Conservation (phyloP, 1,284 basidiomycete genomes). For the Puccinia hordei region DNA sequence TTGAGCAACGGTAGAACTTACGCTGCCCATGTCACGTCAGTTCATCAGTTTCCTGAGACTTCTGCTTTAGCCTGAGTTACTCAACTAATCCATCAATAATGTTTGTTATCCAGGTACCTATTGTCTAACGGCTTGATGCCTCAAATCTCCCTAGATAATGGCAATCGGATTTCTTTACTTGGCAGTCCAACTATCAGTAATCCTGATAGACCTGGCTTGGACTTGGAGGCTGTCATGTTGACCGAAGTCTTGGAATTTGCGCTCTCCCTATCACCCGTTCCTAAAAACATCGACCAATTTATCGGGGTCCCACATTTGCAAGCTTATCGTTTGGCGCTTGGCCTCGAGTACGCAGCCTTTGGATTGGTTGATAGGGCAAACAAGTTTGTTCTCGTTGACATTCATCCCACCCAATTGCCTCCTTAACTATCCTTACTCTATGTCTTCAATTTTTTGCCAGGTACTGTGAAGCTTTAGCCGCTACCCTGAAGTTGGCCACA, state of each 20-base stretch:
- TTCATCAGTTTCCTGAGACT: slow-evolving; percentile 19
- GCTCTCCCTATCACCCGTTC: slow-evolving; percentile 70
- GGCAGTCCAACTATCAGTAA: slow-evolving; percentile 68
- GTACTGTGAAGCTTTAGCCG: slow-evolving; percentile 89
- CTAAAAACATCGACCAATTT: slow-evolving; percentile 85
- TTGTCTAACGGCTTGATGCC: slow-evolving; percentile 80
- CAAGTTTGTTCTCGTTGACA: slow-evolving; percentile 63
- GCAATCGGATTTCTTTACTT: slow-evolving; percentile 61
- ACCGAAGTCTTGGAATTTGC: slow-evolving; percentile 93
- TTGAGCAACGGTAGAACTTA: slow-evolving; percentile 72
- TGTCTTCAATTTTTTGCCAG: slow-evolving; percentile 61
- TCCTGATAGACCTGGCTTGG: slow-evolving; percentile 67
- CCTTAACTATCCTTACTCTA: neutral
- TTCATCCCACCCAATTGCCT: slow-evolving; percentile 52
- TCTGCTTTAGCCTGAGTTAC: neutral
- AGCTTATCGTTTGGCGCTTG: slow-evolving; percentile 75
- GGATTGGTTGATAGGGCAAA: slow-evolving; percentile 74
- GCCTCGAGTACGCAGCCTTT: slow-evolving; percentile 63
- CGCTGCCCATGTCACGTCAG: slow-evolving; percentile 87
- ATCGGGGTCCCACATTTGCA: slow-evolving; percentile 81
- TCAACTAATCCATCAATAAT: slow-evolving; percentile 48
- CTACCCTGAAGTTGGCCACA: slow-evolving; percentile 64
- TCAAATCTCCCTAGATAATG: slow-evolving; percentile 63
- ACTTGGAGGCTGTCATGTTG: slow-evolving; percentile 78
- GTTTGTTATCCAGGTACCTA: slow-evolving; percentile 69